Evolutionary conservation across 306 rosid genomes (phyloP), one percentile per base, ranked within the genome.

Genomic region (Prunus mume): DNA sequence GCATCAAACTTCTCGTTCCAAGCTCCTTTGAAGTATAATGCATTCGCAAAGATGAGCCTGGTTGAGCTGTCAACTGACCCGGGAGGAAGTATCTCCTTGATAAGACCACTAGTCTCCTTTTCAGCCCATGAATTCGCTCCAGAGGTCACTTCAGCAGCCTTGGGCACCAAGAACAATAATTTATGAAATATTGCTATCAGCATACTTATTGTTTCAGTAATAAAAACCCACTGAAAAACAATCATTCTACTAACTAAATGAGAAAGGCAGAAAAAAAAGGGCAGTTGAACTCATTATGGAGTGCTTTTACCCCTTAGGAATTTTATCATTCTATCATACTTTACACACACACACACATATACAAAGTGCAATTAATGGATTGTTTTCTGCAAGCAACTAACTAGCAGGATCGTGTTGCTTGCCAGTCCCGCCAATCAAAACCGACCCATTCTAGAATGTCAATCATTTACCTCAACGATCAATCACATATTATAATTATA

Each of bases 121-220:
- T 87, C 96, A 2, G 85, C 91, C 96, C 96, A 93, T 7, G 84
- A 77, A 83, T 93, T 93, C 76, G 90, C 94, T 80, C 85, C 93
- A 14, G 74, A 52, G 2, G 50, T 56, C 82, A 76, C 97, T 82
- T 94, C 87, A 75, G 41, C 78, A n/a, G 93, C 87, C 97, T 95
- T 75, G 46, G 69, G 64, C 68, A 67, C 68, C 69, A 75, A 49
- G 56, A 75, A 43, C 71, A 71, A 71, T 55, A 32, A 64, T 2
- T 68, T 14, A 58, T 13, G 68, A 75, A 77, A 13, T 19, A 77
- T 9, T 17, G 6, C 9, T 9, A 71, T 50, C 28, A 55, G 51
- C 38, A 68, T 11, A 77, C 25, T 57, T 13, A 32, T 22, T 47
- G 69, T 24, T 71, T 66, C 56, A 63, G 17, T 47, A 41, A 11